A percentile compares a stretch with the other conserved stretches of the same genome.
phyloP scores from a whole-genome alignment of 768 basidiomycete species.

The Kockovaella imperatae region DNA sequence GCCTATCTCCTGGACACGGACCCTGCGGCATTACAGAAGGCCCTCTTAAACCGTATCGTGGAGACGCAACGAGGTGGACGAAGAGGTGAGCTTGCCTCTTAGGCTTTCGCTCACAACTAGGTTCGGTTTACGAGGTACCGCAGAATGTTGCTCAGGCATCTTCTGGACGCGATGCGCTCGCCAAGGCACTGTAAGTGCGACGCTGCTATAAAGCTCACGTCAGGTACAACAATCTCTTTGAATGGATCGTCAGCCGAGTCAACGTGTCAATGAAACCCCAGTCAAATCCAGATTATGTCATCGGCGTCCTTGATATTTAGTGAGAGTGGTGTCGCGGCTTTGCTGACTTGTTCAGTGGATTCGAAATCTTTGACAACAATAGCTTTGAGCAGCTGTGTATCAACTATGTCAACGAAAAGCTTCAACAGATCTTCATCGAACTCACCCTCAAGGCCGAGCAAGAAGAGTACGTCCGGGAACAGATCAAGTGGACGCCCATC shows the following conservation, averaged over 20 bases:
- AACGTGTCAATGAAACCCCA: conserved; percentile 95
- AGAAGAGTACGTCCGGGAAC: conserved; percentile 95
- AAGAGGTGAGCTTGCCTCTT: conserved; percentile 53
- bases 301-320: conserved; percentile 97
- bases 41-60: conserved; percentile 71
- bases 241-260: conserved; percentile 96
- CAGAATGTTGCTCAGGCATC: conserved; percentile 79
- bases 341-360: conserved; percentile 53
- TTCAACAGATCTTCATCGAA: conserved; percentile 99
- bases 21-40: conserved; percentile 69
- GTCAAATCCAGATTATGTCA: conserved; percentile 62
- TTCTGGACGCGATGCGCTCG: conserved; percentile 79
- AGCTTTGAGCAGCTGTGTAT: conserved; percentile 75
- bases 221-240: conserved; percentile 88
- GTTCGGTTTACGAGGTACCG: conserved; percentile 92
- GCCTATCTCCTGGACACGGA: conserved; percentile 91
- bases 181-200: conserved; percentile 64
- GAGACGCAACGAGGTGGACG: conserved; percentile 90
- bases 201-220: neutral
- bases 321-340: conserved; percentile 27
- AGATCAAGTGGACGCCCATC: conserved; percentile 99
- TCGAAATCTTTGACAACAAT: conserved; percentile 73
- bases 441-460: conserved; percentile 97
- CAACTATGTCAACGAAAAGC: conserved; percentile 99
- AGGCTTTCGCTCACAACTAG: conserved; percentile 18